Conservation (phyloP, 495 filamentous ascomycete species). For the Penicillium subrubescens region DNA sequence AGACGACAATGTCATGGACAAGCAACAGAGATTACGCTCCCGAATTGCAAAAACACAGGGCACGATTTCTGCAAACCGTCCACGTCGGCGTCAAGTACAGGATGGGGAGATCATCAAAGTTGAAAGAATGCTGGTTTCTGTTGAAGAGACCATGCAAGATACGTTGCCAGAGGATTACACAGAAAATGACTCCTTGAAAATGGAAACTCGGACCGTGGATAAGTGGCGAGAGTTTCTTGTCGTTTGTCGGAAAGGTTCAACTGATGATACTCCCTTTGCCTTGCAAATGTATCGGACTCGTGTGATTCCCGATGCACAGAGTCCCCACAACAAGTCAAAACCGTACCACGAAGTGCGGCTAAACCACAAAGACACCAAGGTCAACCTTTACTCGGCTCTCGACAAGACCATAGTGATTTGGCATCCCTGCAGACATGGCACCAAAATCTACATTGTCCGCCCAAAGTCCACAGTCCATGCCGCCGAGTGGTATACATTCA, state of each 20-base stretch:
- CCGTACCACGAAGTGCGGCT: constrained; percentile 61
- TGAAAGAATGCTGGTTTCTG: constrained; percentile 72
- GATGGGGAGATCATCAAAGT: constrained; percentile 72
- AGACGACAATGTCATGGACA: constrained; percentile 45
- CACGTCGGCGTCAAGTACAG: constrained; percentile 44
- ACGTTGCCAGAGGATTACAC: constrained; percentile 63
- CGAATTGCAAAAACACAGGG: constrained; percentile 42
- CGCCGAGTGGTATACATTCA: constrained; percentile 77
- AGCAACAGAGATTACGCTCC: constrained; percentile 40
- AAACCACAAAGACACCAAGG: constrained; percentile 53
- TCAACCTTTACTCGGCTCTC: constrained; percentile 70
- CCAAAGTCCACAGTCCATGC: constrained; percentile 65
- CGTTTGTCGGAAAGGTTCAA: constrained; percentile 61
- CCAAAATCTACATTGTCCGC: constrained; percentile 67
- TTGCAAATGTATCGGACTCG: constrained; percentile 72
- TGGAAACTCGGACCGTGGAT: constrained; percentile 61
- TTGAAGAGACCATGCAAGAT: constrained; percentile 58
- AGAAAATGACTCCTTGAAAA: constrained; percentile 65
- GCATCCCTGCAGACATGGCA: constrained; percentile 57
- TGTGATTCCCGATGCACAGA: constrained; percentile 66
- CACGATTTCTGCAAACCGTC: constrained; percentile 41
- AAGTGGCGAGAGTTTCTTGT: constrained; percentile 76
- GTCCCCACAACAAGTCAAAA: constrained; percentile 42
- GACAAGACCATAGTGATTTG: constrained; percentile 76
- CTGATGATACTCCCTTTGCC: constrained; percentile 56